phyloP scores from a whole-genome alignment of 495 filamentous ascomycete genomes.

The Collariella sp. region DNA sequence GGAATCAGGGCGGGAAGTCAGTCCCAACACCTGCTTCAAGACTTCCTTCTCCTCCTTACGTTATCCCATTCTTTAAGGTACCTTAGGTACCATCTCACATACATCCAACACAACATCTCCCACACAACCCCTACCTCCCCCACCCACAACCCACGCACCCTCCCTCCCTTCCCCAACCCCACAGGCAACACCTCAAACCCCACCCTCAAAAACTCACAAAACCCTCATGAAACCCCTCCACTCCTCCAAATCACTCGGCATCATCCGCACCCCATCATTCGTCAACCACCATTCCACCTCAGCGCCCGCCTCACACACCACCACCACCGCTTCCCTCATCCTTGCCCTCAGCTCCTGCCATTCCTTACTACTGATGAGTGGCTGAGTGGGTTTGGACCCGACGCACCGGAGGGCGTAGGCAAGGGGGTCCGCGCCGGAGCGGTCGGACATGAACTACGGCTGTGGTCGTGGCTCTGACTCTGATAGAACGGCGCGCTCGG shows the following conservation, averaged over 20 bases:
- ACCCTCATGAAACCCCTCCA: conserved; percentile 33
- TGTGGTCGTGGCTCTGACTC: background rate
- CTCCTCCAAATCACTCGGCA: conserved; percentile 34
- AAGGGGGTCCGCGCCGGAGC: conserved; percentile 43
- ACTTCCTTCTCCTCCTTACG: too few species aligned
- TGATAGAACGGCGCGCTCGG: conserved; percentile 24
- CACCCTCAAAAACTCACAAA: conserved; percentile 23
- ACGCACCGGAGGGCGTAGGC: conserved; percentile 38
- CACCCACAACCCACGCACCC: too few species aligned
- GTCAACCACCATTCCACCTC: conserved; percentile 28
- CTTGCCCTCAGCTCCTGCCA: conserved; percentile 31
- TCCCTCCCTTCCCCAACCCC: conserved; percentile 7
- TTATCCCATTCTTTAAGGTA: too few species aligned
- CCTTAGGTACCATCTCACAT: too few species aligned
- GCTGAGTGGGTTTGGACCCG: conserved; percentile 22
- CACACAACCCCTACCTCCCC: conserved; percentile 22
- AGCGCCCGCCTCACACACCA: conserved; percentile 37
- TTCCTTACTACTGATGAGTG: conserved; percentile 18
- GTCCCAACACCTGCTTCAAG: too few species aligned
- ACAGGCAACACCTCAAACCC: conserved; percentile 21
- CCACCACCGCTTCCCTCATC: conserved; percentile 33
- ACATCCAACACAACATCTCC: conserved; percentile 15
- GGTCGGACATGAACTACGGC: conserved; percentile 43
- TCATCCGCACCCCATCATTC: conserved; percentile 45
- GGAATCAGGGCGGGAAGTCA: too few species aligned